A percentile compares a stretch with the other conserved stretches of the same genome.
These are phyloP conservation scores for Ganoderma meredithae DNA, from an alignment of 1,284 basidiomycete species.

Conservation along the genomic window DNA sequence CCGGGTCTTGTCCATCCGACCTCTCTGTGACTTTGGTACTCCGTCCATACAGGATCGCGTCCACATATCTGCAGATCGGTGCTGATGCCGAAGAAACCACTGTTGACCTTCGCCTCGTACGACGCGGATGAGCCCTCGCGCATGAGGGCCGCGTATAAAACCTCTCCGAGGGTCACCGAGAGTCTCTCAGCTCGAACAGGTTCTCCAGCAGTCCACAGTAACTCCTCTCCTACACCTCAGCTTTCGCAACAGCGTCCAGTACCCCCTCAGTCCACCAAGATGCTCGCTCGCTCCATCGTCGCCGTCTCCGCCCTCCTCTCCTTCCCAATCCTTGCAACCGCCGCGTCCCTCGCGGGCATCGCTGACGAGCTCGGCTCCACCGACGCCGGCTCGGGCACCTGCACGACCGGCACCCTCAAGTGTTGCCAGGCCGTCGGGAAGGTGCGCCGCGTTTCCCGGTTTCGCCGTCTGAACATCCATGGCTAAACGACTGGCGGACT, in stretches of 20 bases:
- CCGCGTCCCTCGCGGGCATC: conserved; percentile 29
- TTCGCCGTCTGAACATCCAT: background rate
- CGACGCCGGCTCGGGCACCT: conserved; percentile 26
- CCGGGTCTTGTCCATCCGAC: background rate
- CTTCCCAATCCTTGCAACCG: conserved; percentile 39
- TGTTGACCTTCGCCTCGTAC: background rate
- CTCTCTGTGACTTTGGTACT: background rate
- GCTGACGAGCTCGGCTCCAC: background rate
- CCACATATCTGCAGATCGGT: background rate
- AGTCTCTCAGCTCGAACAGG: background rate
- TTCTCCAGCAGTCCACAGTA: conserved; percentile 11
- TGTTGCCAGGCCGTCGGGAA: conserved; percentile 40
- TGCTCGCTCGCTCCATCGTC: conserved; percentile 29
- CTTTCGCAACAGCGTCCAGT: conserved; percentile 13
- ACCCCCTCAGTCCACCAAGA: conserved; percentile 5
- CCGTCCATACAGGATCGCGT: background rate
- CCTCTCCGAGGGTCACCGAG: background rate
- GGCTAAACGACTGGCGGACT: conserved; percentile 5
- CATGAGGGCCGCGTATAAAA: background rate
- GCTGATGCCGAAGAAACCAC: background rate
- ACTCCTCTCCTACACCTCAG: background rate
- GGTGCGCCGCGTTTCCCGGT: conserved; percentile 16
- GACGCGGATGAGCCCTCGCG: background rate
- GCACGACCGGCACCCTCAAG: conserved; percentile 39
- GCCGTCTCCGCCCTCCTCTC: conserved; percentile 27